Evolutionary conservation across 805 yeast species (phyloP), one percentile per base, ranked within the genome.

Genomic region (Sugiyamaella valdiviana): DNA sequence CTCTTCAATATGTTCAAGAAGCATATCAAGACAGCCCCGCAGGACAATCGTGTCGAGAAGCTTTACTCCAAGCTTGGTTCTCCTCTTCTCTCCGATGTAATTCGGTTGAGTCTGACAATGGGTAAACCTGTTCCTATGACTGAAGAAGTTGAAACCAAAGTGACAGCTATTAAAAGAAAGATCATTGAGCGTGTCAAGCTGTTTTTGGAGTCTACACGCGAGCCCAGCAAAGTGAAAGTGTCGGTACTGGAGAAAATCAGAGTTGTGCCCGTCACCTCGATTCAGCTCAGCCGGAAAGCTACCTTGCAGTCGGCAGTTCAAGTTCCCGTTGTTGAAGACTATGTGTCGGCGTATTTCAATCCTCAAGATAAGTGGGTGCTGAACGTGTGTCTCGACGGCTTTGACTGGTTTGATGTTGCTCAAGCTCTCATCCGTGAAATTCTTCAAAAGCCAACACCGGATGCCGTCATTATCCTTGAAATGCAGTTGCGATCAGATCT

Each of bases 341-440:
- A 20, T 1, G 49, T 55, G 4, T 51, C 59, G 2, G 64, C 65
- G 6, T 51, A 37, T 17, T 49, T 57, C 48, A 52, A 48, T 23
- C 49, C 55, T 2, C 19, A 22, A 5, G 37, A 42, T 35, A 26
- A 21, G 3, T 22, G 36, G 17, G 36, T 38, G 10, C 46, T 66
- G 6, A 56, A 54, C 29, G 42, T 65, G 2, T 22, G 40, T 15
- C n/a, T 42, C 24, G 35, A 45, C 10, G 32, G 39, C 16, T 45
- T 61, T 37, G 68, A 67, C 35, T 69, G 71, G 70, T 67, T 63
- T 44, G 68, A 67, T 48, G 60, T 69, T 1, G 62, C 68, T 6
- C 62, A 58, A 32, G 60, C 68, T 2, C 50, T 69, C 17, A 56
- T 63, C 6, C 59, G 60, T 22, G 40, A 47, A 2, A 41, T 64